phyloP scores from a whole-genome alignment of 805 yeast genomes.

The Saturnispora serradocipensis region DNA sequence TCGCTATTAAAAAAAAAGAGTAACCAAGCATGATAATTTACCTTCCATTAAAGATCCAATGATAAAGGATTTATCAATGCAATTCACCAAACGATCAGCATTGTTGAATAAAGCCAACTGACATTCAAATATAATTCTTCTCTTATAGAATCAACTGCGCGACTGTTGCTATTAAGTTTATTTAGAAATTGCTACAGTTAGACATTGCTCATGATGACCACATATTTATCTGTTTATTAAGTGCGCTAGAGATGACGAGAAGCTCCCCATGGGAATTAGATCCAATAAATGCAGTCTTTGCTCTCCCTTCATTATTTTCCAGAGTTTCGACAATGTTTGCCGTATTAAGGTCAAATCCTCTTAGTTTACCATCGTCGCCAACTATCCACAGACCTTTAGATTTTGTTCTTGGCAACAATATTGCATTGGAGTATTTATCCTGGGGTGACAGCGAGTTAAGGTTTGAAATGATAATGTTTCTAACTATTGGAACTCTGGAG shows the following conservation, averaged over 20 bases:
- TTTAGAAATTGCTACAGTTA: neutral
- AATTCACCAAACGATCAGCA: too few species aligned
- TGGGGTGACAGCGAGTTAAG: slow-evolving; percentile 52
- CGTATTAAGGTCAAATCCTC: slow-evolving; percentile 47
- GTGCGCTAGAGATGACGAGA: slow-evolving; percentile 43
- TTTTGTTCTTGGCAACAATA: slow-evolving; percentile 25
- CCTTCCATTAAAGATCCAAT: too few species aligned
- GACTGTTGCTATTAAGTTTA: neutral
- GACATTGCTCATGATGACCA: slow-evolving; percentile 23
- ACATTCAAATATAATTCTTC: too few species aligned
- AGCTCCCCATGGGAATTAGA: slow-evolving; percentile 26
- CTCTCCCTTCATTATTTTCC: slow-evolving; percentile 36
- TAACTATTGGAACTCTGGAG: slow-evolving; percentile 21
- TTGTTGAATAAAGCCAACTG: too few species aligned
- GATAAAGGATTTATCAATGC: too few species aligned
- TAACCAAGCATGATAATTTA: too few species aligned
- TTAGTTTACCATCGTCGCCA: slow-evolving; percentile 58
- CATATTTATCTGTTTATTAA: slow-evolving; percentile 29
- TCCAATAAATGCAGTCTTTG: slow-evolving; percentile 34
- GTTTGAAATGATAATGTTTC: slow-evolving; percentile 34
- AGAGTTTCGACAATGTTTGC: slow-evolving; percentile 29
- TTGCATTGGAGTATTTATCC: slow-evolving; percentile 51
- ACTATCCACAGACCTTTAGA: slow-evolving; percentile 51
- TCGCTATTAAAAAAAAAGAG: too few species aligned
- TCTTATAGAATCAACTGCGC: too few species aligned